Conservation (phyloP, 345 rosid species). For the Aethionema arabicum region DNA sequence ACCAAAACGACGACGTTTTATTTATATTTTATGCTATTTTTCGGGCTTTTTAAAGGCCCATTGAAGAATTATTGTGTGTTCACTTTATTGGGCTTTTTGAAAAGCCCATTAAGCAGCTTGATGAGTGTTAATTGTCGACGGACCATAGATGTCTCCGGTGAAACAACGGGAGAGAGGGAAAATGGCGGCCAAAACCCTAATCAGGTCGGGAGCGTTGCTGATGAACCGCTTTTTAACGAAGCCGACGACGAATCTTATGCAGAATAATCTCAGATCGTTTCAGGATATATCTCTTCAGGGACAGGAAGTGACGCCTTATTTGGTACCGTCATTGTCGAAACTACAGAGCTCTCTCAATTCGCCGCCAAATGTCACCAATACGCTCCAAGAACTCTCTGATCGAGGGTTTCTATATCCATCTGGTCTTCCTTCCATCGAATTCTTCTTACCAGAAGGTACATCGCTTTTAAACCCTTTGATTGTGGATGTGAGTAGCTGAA, state of each 20-base stretch:
- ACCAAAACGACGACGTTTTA: too few relatives aligned
- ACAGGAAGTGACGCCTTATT: slow-evolving; percentile 43
- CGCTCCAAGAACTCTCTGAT: slow-evolving; percentile 38
- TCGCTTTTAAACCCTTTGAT: neutral
- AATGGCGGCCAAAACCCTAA: slow-evolving; percentile 75
- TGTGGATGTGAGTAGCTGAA: slow-evolving; percentile 17
- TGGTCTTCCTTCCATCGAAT: slow-evolving; percentile 79
- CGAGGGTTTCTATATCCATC: slow-evolving; percentile 65
- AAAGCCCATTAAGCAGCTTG: slow-evolving; percentile 21
- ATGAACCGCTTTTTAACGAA: slow-evolving; percentile 51
- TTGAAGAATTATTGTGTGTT: too few relatives aligned
- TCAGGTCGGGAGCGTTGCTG: slow-evolving; percentile 65
- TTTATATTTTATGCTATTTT: too few relatives aligned
- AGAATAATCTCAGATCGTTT: slow-evolving; percentile 36
- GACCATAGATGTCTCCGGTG: too few relatives aligned
- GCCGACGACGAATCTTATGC: slow-evolving; percentile 36
- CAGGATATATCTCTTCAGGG: slow-evolving; percentile 36
- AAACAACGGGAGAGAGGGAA: slow-evolving; percentile 5
- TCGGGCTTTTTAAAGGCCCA: too few relatives aligned
- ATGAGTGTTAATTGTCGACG: too few relatives aligned
- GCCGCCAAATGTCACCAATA: slow-evolving; percentile 40
- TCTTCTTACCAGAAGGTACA: slow-evolving; percentile 90
- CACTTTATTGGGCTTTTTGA: too few relatives aligned
- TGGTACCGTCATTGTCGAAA: slow-evolving; percentile 63
- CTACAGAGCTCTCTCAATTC: slow-evolving; percentile 40